A percentile compares a stretch with the other conserved stretches of the same genome.
These are phyloP conservation scores for Osmanthus fragrans DNA, from an alignment of 257 asterid species.

Conservation along the genomic window DNA sequence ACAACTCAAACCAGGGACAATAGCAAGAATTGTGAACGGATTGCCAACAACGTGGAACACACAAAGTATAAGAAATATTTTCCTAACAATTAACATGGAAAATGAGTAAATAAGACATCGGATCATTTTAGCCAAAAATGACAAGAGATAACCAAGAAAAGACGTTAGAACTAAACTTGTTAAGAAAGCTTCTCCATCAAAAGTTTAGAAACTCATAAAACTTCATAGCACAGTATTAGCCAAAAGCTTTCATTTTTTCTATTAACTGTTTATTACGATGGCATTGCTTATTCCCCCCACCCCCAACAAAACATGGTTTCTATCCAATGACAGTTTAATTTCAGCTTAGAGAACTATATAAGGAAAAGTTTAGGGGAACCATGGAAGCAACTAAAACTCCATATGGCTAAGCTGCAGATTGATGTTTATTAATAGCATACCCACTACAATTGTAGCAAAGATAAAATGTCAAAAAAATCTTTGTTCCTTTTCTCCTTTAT, in stretches of 20 bases:
- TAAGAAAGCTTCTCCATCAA: background rate
- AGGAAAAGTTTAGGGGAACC: background rate
- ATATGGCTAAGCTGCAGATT: background rate
- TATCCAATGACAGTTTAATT: background rate
- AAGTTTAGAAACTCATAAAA: background rate
- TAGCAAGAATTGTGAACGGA: constrained; percentile 11
- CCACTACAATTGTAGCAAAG: background rate
- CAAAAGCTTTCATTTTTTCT: background rate
- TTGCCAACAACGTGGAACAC: background rate
- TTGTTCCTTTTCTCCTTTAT: background rate
- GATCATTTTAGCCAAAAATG: background rate
- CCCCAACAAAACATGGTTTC: background rate
- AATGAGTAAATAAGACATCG: background rate
- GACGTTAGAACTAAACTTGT: background rate
- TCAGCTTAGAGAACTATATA: background rate
- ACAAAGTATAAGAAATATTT: background rate
- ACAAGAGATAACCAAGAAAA: background rate
- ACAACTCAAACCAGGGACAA: constrained; percentile 29
- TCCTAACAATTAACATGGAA: background rate
- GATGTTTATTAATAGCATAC: background rate
- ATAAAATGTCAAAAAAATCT: background rate
- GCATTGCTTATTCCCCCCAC: background rate
- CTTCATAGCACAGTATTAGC: background rate
- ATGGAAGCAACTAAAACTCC: background rate
- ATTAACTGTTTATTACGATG: too few relatives aligned